phyloP scores from a whole-genome alignment of 2,329 filamentous ascomycete genomes.

The Didymella keratinophila region DNA sequence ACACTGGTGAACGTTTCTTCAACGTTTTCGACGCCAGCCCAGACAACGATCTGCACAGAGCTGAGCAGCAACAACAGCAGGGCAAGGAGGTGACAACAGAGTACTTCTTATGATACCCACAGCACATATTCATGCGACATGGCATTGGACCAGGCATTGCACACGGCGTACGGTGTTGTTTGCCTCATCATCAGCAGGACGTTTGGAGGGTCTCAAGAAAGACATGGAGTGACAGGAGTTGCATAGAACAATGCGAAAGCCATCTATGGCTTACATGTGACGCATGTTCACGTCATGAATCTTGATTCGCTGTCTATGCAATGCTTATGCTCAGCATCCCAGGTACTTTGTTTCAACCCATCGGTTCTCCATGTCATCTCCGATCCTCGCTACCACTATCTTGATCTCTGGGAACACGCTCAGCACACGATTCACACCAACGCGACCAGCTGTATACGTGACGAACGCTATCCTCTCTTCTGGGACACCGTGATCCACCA shows the following conservation, averaged over 20 bases:
- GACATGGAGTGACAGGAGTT: background rate
- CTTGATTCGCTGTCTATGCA: background rate
- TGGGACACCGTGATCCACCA: conserved; percentile 90
- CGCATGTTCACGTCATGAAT: background rate
- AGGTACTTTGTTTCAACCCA: conserved; percentile 94
- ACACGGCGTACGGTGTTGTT: conserved; percentile 26
- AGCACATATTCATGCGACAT: conserved; percentile 26
- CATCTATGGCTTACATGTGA: conserved; percentile 6
- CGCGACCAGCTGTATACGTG: conserved; percentile 86
- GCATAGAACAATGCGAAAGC: conserved; percentile 5
- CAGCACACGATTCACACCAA: conserved; percentile 83
- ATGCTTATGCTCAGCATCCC: conserved; percentile 67
- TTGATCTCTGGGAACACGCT: conserved; percentile 88
- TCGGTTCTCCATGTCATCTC: conserved; percentile 81
- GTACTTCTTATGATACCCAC: conserved; percentile 68
- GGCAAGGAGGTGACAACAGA: conserved; percentile 76
- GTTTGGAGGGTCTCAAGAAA: background rate
- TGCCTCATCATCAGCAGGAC: background rate
- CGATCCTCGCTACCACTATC: conserved; percentile 83
- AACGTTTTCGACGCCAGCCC: conserved; percentile 98
- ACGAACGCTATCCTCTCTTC: conserved; percentile 89
- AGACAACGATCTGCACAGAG: conserved; percentile 88
- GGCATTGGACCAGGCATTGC: conserved; percentile 18
- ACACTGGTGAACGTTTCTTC: conserved; percentile 91
- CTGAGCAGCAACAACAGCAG: conserved; percentile 76